These are phyloP conservation scores for Coemansia sp. DNA, from an alignment of 192 early-diverging fungal species.

Conservation along the genomic window DNA sequence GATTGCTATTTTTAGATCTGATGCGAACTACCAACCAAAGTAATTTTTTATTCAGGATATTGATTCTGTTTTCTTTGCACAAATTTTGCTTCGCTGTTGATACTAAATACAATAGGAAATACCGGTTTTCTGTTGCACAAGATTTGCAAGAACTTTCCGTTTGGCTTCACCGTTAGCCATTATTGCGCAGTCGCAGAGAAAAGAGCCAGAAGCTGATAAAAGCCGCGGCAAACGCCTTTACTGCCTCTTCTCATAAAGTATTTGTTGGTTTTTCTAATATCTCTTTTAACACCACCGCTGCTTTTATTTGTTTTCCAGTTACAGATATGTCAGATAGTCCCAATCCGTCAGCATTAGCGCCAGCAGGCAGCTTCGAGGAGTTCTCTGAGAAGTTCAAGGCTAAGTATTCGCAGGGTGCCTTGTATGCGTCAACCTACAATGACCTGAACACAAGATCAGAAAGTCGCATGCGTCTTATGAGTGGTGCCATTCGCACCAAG, in stretches of 20 bases:
- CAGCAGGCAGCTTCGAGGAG: conserved; percentile 3
- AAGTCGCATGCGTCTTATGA: conserved; percentile 30
- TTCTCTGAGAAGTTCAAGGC: background rate
- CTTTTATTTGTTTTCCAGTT: background rate
- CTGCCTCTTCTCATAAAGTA: background rate
- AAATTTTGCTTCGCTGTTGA: too few relatives aligned
- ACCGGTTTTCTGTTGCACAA: background rate
- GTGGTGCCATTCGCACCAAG: conserved; percentile 53
- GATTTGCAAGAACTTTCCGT: background rate
- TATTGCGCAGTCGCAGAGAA: background rate
- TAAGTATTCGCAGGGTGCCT: background rate
- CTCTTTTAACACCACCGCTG: background rate
- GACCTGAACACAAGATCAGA: conserved; percentile 23
- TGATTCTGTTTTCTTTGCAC: too few relatives aligned
- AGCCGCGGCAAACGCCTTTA: background rate
- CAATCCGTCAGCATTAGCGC: background rate
- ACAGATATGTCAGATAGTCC: background rate
- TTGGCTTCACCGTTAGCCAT: background rate
- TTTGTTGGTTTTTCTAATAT: background rate
- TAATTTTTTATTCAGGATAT: too few relatives aligned
- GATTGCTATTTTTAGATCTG: too few relatives aligned
- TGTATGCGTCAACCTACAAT: background rate
- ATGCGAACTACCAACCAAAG: too few relatives aligned
- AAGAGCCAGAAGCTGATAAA: background rate
- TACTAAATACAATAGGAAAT: too few relatives aligned